phyloP scores from a whole-genome alignment of 805 yeast species.

The Kuraishia hungarica region DNA sequence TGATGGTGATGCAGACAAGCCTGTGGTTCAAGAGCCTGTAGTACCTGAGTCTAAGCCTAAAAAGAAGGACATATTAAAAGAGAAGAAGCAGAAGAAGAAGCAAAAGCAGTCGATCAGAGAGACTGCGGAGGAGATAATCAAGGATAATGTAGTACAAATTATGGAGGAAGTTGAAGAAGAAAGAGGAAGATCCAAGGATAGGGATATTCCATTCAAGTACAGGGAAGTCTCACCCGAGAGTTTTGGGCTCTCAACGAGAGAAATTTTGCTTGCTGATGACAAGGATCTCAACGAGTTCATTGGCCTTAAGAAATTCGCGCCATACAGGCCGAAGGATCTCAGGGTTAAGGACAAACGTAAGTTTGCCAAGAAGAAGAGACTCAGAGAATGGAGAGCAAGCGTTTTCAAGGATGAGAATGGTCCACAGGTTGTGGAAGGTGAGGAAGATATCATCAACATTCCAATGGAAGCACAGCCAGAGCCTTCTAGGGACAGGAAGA shows the following conservation, averaged over 20 bases:
- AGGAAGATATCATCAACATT: conserved; percentile 4
- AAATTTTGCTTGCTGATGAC: conserved; percentile 87
- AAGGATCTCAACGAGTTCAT: conserved; percentile 73
- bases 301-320: conserved; percentile 88
- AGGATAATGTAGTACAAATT: conserved; percentile 55
- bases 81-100: conserved; percentile 45
- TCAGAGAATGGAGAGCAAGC: conserved; percentile 84
- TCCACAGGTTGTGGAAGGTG: conserved; percentile 24
- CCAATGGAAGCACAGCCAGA: not conserved
- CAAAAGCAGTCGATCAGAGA: conserved; percentile 53
- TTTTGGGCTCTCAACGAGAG: conserved; percentile 78
- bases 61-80: conserved; percentile 16
- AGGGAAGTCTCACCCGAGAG: conserved; percentile 94
- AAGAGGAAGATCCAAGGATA: conserved; percentile 38
- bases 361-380: conserved; percentile 70
- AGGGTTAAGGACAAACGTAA: conserved; percentile 74
- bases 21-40: conserved; percentile 20
- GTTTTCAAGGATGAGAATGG: conserved; percentile 63
- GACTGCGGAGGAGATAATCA: conserved; percentile 73
- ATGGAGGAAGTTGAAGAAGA: conserved; percentile 62
- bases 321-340: conserved; percentile 73
- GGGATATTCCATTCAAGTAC: conserved; percentile 60
- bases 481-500: not conserved
- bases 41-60: conserved; percentile 15
- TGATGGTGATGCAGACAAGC: conserved; percentile 17